Evolutionary conservation across 495 filamentous ascomycete species (phyloP), one percentile per base, ranked within the genome.

Genomic region (Niebla homalea): DNA sequence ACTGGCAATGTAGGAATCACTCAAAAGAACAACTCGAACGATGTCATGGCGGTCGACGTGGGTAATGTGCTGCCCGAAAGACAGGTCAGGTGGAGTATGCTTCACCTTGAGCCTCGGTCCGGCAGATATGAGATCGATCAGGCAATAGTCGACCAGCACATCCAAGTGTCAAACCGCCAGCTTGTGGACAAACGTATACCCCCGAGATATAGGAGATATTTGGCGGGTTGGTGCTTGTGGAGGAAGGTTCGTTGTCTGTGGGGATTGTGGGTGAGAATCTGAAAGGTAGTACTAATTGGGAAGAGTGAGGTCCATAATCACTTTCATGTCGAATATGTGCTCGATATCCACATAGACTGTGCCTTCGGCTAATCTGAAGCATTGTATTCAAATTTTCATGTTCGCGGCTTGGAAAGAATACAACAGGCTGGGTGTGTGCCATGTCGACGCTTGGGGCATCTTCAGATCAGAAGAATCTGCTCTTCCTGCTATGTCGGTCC

Each of bases 61-160:
- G 76, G 49, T 23, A 39, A 52, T 11, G 57, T 50, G n/a, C 67
- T 78, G 18, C 81, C 81, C 5, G 23, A 46, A 19, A 80, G 81
- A 4, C 64, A 77, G 14, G 79, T 85, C 46, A 70, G 75, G 21
- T 85, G 80, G 80, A 81, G 80, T 0, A 81, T 84, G 52, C 63
- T 85, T 38, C 64, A 67, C 43, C 70, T 85, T 25, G 72, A 82
- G 55, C 60, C 72, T 1, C 36, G 67, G 19, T 64, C 72, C 16
- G 78, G 78, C 4, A 65, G 63, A 2, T 84, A 83, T 46, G 58
- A 77, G 45, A 83, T 83, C 43, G 79, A 85, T 48, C 77, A 80
- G 57, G 52, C 62, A 3, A 70, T 76, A 61, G 78, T 85, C 5
- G 74, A 83, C 43, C 62, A 66, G 14, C 81, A 85, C 55, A 80